Base-by-base conservation (phyloP, 805 yeast species). In the Torulaspora delbrueckii region DNA sequence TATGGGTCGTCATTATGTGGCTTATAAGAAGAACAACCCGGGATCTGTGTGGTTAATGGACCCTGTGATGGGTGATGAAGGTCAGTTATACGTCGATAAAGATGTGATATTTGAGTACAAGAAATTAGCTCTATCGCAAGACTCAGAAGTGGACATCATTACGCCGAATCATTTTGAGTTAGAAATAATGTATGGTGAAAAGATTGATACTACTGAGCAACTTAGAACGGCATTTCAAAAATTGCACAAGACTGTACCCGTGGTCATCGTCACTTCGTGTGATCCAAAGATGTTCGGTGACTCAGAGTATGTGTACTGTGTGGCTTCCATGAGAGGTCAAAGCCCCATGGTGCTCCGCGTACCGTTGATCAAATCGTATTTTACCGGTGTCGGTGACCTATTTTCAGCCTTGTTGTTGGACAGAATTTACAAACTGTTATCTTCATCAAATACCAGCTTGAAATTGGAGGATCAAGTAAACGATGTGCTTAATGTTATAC, bases 41-140 rank as follows among this genome's bases (percentile, higher is more conserved):
- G 26, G 53, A 24, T 38, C 76, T 0, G 62, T 77, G 12, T 80
- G 91, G 81, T 72, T 90, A 4, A 61, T 91, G 42, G 98, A 91
- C 62, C 98, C 98, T 0, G 93, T 91, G 0, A 68, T 91, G 63
- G 98, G 98, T 5, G 98, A 91, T 60, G 83, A 87, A 56, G 96
- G 96, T 0, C 74, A 72, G 46, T 62, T 89, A 4, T 91, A 91
- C 62, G 96, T 91, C 1, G 74, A 73, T 48, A 74, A 73, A 45
- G 74, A 68, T 9, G 73, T 82, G 24, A 68, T 83, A 0, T 77
- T 77, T 0, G 63, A 73, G 2, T 83, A 82, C 57, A 68, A 71
- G 53, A 52, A 68, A 12, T 24, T 49, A 46, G 51, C 33, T 8
- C 65, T 82, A n/a, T 59, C 82, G 27, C 45, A 47, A 10, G 58